Evolutionary conservation across 352 stramenopile genomes (phyloP).

Genomic region (Globisporangium abappressorium): DNA sequence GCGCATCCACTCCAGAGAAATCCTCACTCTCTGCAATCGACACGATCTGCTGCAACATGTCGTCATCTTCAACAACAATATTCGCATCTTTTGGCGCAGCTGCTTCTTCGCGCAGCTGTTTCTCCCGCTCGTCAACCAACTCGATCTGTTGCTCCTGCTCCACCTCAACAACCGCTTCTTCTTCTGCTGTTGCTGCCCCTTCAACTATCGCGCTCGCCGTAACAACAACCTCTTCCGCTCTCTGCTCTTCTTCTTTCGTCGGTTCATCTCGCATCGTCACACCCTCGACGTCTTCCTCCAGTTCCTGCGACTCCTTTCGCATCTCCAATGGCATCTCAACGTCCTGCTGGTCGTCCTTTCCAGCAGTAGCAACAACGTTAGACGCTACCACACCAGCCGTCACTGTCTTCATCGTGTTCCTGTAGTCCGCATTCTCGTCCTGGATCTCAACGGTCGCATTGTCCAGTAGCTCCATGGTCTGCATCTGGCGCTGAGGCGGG

Average conservation of each 20-base stretch:
- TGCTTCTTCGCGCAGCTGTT: not conserved
- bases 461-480: not conserved
- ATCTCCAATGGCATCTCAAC: not conserved
- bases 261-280: not conserved
- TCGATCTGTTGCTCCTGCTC: not conserved
- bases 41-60: not conserved
- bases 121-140: not conserved
- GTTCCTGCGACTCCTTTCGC: not conserved
- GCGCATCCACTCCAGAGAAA: not conserved
- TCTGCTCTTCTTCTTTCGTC: not conserved
- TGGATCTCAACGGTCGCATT: constrained; percentile 7
- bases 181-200: not conserved
- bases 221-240: not conserved
- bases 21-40: not conserved
- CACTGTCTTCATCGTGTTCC: not conserved
- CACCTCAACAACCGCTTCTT: not conserved
- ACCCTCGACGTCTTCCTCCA: not conserved
- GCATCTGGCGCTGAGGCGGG: not conserved
- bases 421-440: not conserved
- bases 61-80: not conserved
- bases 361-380: not conserved
- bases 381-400: not conserved
- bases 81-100: not conserved
- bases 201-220: not conserved
- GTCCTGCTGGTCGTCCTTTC: not conserved